phyloP scores from a whole-genome alignment of 345 rosid genomes.

The Sapria himalayana region DNA sequence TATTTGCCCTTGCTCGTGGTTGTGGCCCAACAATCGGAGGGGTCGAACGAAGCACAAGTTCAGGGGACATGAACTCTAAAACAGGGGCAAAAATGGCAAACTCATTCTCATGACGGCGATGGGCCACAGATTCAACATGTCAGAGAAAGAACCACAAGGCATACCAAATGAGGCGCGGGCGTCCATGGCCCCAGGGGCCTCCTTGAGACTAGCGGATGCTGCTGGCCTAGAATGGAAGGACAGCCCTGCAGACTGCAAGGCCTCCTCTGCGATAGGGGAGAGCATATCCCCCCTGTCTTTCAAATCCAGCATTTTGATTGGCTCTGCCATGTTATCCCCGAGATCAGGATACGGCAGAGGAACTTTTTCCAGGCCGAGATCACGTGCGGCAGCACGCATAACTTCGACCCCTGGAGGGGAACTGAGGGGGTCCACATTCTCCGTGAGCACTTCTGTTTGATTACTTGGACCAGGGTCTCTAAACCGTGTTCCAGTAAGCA shows the following conservation, averaged over 20 bases:
- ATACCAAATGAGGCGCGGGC: constrained; percentile 21
- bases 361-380: constrained; percentile 12
- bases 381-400: constrained; percentile 29
- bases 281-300: constrained; percentile 25
- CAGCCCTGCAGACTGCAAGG: constrained; percentile 17
- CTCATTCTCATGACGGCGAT: background rate
- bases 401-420: constrained; percentile 38
- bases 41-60: constrained; percentile 27
- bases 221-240: constrained; percentile 28
- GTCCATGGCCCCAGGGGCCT: constrained; percentile 13
- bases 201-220: constrained; percentile 17
- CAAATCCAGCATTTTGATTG: constrained; percentile 10
- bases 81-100: constrained; percentile 1
- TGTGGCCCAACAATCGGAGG: constrained; percentile 33
- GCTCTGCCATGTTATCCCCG: constrained; percentile 11
- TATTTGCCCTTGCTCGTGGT: constrained; percentile 12
- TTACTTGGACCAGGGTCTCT: constrained; percentile 5
- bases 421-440: constrained; percentile 1
- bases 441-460: constrained; percentile 6
- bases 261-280: constrained; percentile 21
- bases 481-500: no score
- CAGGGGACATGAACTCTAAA: constrained; percentile 38
- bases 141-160: constrained; percentile 10
- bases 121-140: background rate
- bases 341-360: constrained; percentile 12